A percentile compares a stretch with the other conserved stretches of the same genome.
phyloP scores from a whole-genome alignment of 352 stramenopile genomes.

The Achlya hypogyna region DNA sequence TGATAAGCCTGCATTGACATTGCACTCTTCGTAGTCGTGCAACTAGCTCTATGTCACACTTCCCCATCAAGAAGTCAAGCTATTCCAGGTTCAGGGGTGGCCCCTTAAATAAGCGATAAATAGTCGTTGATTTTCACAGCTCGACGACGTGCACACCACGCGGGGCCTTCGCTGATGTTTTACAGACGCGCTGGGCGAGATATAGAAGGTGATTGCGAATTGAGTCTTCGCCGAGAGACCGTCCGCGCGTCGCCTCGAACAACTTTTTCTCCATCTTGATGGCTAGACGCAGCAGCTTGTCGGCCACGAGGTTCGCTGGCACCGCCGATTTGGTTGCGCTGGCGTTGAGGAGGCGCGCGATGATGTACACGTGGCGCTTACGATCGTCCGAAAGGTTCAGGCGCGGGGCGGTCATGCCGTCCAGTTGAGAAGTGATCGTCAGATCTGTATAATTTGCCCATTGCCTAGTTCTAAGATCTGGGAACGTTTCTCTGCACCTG shows the following conservation, averaged over 20 bases:
- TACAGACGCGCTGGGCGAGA: neutral
- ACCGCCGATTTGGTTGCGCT: neutral
- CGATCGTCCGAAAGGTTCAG: neutral
- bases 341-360: neutral
- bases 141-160: too few species aligned
- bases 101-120: too few species aligned
- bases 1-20: too few species aligned
- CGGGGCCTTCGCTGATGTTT: neutral
- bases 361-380: conserved; percentile 1
- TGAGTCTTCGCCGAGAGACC: neutral
- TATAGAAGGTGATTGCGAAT: neutral
- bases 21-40: too few species aligned
- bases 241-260: neutral
- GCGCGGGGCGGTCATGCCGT: neutral
- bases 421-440: neutral
- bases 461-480: neutral
- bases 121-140: too few species aligned
- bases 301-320: neutral
- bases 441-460: neutral
- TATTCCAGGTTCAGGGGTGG: too few species aligned
- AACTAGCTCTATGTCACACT: too few species aligned
- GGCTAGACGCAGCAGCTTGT: neutral
- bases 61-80: too few species aligned
- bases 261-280: conserved; percentile 2
- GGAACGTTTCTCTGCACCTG: neutral